Percentiles rank a stretch among this genome's conserved stretches.
Conservation (phyloP, 768 basidiomycete species). For the Stropharia rugosoannulata region DNA sequence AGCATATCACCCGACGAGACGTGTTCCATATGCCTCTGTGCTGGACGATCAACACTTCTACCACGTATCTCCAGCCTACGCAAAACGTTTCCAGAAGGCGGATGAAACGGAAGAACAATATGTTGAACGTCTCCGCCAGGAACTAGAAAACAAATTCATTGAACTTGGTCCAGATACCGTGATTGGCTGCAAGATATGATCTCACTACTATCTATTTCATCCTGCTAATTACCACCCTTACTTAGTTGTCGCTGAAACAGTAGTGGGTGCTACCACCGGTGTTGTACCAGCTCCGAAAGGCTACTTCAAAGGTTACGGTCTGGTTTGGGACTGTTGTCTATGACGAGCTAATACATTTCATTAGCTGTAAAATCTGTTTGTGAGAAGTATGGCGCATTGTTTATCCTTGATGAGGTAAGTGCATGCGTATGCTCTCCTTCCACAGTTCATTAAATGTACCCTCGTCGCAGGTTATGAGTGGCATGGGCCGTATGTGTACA, state of each 20-base stretch:
- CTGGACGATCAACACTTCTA: constrained; percentile 69
- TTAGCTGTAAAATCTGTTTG: constrained; percentile 79
- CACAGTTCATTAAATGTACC: not conserved
- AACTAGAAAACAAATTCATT: constrained; percentile 83
- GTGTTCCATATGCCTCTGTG: constrained; percentile 65
- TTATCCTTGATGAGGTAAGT: constrained; percentile 79
- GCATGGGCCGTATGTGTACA: constrained; percentile 74
- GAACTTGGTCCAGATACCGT: constrained; percentile 82
- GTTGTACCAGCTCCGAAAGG: constrained; percentile 76
- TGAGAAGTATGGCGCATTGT: constrained; percentile 71
- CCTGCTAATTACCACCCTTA: not conserved
- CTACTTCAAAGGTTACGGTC: constrained; percentile 60
- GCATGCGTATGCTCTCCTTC: constrained; percentile 10
- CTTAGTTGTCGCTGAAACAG: constrained; percentile 80
- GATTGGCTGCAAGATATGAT: constrained; percentile 62
- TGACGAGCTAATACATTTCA: not conserved
- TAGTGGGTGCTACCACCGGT: constrained; percentile 85
- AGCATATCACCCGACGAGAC: constrained; percentile 63
- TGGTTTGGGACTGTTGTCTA: not conserved
- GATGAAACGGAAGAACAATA: constrained; percentile 80
- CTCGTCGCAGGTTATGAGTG: constrained; percentile 65
- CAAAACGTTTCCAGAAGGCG: constrained; percentile 68
- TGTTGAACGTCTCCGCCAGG: constrained; percentile 71
- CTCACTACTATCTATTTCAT: not conserved
- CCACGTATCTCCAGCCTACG: constrained; percentile 87